phyloP scores from a whole-genome alignment of 1,139 yeast species.

The Blastobotrys serpentis region DNA sequence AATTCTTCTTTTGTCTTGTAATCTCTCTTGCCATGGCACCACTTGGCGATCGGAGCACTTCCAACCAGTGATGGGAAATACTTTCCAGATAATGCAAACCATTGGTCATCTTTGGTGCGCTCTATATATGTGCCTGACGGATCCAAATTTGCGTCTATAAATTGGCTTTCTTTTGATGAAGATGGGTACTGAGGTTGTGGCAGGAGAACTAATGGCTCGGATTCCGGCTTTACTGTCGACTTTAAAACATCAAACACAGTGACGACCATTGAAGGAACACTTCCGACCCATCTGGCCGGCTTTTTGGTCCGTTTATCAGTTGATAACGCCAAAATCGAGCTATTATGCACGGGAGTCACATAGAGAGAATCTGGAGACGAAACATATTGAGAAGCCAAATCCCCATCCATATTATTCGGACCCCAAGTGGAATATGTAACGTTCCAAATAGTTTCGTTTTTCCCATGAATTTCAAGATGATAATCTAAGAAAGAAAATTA shows the following conservation, averaged over 20 bases:
- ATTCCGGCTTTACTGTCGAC: constrained; percentile 21
- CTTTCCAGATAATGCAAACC: constrained; percentile 83
- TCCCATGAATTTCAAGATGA: constrained; percentile 62
- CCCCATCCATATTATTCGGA: constrained; percentile 80
- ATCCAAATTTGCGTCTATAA: constrained; percentile 19
- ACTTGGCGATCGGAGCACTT: constrained; percentile 59
- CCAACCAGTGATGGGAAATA: constrained; percentile 79
- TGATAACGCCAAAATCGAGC: constrained; percentile 51
- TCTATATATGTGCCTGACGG: constrained; percentile 59
- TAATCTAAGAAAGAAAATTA: constrained; percentile 40
- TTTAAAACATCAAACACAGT: constrained; percentile 68
- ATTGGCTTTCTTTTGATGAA: constrained; percentile 5
- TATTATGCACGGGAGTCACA: constrained; percentile 82
- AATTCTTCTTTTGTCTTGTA: constrained; percentile 21
- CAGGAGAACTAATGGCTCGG: constrained; percentile 36
- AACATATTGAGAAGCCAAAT: constrained; percentile 48
- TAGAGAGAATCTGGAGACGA: constrained; percentile 61
- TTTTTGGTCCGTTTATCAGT: constrained; percentile 58
- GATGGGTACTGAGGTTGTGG: constrained; percentile 39
- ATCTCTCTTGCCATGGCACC: constrained; percentile 29
- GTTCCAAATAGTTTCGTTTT: constrained; percentile 72
- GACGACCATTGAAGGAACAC: constrained; percentile 63
- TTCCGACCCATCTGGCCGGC: constrained; percentile 73
- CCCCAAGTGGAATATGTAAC: constrained; percentile 91
- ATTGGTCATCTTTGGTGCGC: constrained; percentile 61